These are phyloP conservation scores for Aaosphaeria arxii DNA, from an alignment of 2,329 filamentous ascomycete genomes.

Conservation along the genomic window DNA sequence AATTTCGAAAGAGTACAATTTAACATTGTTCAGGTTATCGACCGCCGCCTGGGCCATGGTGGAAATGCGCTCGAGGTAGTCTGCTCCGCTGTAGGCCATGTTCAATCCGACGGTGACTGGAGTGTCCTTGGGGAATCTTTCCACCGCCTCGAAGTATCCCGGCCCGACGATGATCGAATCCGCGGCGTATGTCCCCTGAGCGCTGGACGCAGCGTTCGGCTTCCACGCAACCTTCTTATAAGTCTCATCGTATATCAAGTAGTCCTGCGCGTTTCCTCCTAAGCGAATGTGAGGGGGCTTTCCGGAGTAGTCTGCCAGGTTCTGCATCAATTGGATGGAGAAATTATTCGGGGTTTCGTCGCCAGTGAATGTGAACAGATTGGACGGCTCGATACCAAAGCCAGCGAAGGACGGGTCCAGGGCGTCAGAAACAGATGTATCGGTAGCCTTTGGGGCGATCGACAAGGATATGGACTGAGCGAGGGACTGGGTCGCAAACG, in stretches of 20 bases:
- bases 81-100: slow-evolving; percentile 45
- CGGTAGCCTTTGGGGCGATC: slow-evolving; percentile 26
- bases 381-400: slow-evolving; percentile 53
- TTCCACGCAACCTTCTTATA: slow-evolving; percentile 38
- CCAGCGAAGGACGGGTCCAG: slow-evolving; percentile 47
- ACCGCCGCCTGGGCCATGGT: slow-evolving; percentile 40
- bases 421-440: slow-evolving; percentile 27
- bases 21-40: slow-evolving; percentile 35
- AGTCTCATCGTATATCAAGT: slow-evolving; percentile 44
- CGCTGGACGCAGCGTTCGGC: slow-evolving; percentile 37
- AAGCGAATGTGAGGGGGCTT: slow-evolving; percentile 49
- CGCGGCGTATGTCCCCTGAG: slow-evolving; percentile 40
- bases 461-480: slow-evolving; percentile 28
- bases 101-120: slow-evolving; percentile 52
- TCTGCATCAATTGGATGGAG: slow-evolving; percentile 48
- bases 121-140: slow-evolving; percentile 50
- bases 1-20: slow-evolving; percentile 43
- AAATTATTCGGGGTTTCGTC: slow-evolving; percentile 41
- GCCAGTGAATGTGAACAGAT: slow-evolving; percentile 52
- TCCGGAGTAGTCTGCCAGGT: slow-evolving; percentile 49
- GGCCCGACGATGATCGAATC: slow-evolving; percentile 49
- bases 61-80: slow-evolving; percentile 45
- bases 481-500: slow-evolving; percentile 9
- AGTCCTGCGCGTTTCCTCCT: slow-evolving; percentile 52
- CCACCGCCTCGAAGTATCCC: slow-evolving; percentile 46